Evolutionary conservation across 2,329 filamentous ascomycete genomes (phyloP).

Genomic region (Atkinsonella texensis): DNA sequence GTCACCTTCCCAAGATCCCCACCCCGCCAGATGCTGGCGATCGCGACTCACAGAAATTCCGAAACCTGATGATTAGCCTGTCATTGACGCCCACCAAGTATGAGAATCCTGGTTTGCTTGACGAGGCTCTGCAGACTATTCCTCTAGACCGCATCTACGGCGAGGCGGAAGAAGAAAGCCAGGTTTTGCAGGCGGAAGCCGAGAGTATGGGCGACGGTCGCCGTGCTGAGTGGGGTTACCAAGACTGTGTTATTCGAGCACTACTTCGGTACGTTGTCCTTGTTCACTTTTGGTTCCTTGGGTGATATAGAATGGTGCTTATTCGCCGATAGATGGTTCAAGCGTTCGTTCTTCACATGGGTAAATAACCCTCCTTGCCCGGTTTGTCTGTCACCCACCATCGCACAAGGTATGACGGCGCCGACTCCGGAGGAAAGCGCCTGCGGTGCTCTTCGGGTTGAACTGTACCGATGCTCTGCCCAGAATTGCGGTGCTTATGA

Average conservation of each 20-base stretch:
- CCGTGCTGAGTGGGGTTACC: conserved; percentile 88
- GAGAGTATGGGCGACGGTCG: conserved; percentile 72
- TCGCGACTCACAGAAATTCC: conserved; percentile 58
- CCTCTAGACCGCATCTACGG: conserved; percentile 85
- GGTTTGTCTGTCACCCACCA: conserved; percentile 69
- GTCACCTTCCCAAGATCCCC: conserved; percentile 47
- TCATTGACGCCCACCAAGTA: conserved; percentile 86
- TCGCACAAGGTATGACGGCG: conserved; percentile 69
- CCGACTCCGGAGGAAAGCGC: conserved; percentile 83
- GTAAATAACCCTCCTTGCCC: conserved; percentile 90
- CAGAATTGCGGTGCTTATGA: conserved; percentile 66
- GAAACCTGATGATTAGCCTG: conserved; percentile 71
- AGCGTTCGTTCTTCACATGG: conserved; percentile 87
- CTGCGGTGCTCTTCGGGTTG: conserved; percentile 74
- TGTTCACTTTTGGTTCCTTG: too few relatives aligned
- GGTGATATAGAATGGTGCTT: conserved; percentile 5
- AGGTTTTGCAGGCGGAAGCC: conserved; percentile 77
- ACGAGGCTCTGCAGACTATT: conserved; percentile 79
- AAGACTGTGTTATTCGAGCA: conserved; percentile 88
- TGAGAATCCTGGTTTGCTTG: conserved; percentile 88
- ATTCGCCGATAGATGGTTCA: conserved; percentile 58
- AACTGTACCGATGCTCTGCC: conserved; percentile 79
- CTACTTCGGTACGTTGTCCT: conserved; percentile 55
- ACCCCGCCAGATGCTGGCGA: conserved; percentile 58
- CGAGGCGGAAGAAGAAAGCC: conserved; percentile 86